Percentiles rank a stretch among this genome's conserved stretches.
These are phyloP conservation scores for Pseudocercospora pini-densiflorae DNA, from an alignment of 2,329 filamentous ascomycete species.

Conservation along the genomic window DNA sequence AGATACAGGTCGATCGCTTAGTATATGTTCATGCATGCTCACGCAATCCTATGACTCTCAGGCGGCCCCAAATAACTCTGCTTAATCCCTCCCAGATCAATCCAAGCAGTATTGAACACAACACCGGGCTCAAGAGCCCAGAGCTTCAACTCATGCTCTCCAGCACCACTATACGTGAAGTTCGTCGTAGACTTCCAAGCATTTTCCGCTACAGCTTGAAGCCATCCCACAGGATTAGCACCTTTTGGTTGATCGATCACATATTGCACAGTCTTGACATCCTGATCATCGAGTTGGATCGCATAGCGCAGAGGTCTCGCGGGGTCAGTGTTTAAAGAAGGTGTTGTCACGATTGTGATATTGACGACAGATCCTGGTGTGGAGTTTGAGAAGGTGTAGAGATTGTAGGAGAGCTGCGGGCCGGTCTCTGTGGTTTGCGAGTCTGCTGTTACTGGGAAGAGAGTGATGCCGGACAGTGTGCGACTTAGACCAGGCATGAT, in stretches of 20 bases:
- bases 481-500: background rate
- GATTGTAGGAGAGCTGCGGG: background rate
- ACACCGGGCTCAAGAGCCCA: background rate
- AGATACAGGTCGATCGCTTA: background rate
- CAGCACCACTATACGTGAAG: background rate
- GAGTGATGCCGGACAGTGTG: background rate
- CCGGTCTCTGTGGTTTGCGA: background rate
- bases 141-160: background rate
- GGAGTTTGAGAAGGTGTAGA: background rate
- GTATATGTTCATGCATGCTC: background rate
- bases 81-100: background rate
- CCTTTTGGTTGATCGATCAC: background rate
- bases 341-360: background rate
- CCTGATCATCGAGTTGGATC: background rate
- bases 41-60: background rate
- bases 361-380: background rate
- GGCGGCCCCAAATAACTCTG: background rate
- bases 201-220: background rate
- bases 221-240: background rate
- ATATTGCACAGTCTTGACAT: background rate
- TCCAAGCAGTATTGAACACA: background rate
- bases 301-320: background rate
- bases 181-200: background rate
- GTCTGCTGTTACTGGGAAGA: background rate
- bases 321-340: background rate